phyloP scores from a whole-genome alignment of 495 filamentous ascomycete genomes.

The Penicillium odoratum region DNA sequence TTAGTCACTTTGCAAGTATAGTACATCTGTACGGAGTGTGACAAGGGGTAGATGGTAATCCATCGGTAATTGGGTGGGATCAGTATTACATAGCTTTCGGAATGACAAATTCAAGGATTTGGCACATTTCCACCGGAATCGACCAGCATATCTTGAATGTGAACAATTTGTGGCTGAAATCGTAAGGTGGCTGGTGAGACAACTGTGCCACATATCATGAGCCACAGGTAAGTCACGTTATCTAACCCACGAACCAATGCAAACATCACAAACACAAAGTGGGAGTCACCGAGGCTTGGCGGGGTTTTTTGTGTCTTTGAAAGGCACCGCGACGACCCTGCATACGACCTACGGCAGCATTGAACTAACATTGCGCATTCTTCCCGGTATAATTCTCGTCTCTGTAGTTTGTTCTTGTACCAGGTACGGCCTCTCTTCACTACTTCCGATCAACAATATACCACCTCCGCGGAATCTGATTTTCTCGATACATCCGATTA shows the following conservation, averaged over 20 bases:
- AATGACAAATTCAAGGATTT: background rate
- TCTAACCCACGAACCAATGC: conserved; percentile 8
- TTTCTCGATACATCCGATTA: conserved; percentile 3
- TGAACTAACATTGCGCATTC: background rate
- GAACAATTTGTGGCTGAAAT: background rate
- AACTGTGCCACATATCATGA: background rate
- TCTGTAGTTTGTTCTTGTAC: background rate
- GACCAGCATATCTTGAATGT: background rate
- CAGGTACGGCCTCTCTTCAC: background rate
- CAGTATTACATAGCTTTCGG: background rate
- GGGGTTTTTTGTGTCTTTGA: conserved; percentile 35
- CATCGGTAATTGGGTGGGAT: background rate
- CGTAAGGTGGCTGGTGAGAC: background rate
- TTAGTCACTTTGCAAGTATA: background rate
- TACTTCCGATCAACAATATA: background rate
- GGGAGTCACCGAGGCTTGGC: conserved; percentile 39
- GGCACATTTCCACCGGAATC: background rate
- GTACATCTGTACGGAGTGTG: background rate
- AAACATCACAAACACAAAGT: conserved; percentile 37
- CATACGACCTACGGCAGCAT: background rate
- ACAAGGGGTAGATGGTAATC: background rate
- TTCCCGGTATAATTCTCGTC: background rate
- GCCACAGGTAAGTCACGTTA: conserved; percentile 8
- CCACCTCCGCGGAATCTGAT: background rate
- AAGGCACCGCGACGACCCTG: background rate